Evolutionary conservation across 2,329 filamentous ascomycete genomes (phyloP).

Genomic region (Colletotrichum sp.): DNA sequence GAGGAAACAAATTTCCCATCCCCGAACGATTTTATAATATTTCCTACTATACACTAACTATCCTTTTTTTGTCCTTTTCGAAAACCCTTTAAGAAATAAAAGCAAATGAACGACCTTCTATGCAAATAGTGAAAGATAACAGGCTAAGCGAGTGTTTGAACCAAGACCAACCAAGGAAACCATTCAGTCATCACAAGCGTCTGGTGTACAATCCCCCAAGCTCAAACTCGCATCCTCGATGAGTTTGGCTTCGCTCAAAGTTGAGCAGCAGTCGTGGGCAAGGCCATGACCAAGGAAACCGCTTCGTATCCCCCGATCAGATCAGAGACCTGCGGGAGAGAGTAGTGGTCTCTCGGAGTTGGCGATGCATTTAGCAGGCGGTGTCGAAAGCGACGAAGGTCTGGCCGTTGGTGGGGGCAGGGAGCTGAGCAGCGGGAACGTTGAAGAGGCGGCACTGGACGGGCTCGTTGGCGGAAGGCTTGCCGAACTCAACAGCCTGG

Average conservation of each 20-base stretch:
- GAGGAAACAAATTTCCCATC: background rate
- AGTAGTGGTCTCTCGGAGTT: background rate
- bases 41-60: background rate
- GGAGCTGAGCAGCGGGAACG: slow-evolving; percentile 6
- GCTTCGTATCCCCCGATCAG: background rate
- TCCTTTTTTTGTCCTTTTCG: background rate
- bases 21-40: background rate
- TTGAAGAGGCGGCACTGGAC: slow-evolving; percentile 13
- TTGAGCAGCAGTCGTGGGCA: background rate
- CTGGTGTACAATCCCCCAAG: background rate
- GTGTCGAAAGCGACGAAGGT: slow-evolving; percentile 9
- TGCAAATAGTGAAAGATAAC: background rate
- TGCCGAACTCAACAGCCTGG: slow-evolving; percentile 33
- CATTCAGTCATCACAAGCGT: background rate
- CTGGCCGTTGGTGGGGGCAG: slow-evolving; percentile 6
- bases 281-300: background rate
- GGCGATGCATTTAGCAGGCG: background rate
- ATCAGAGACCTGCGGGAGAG: background rate
- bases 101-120: background rate
- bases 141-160: background rate
- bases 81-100: background rate
- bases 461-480: slow-evolving; percentile 3
- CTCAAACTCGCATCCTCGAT: background rate
- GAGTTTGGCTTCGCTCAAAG: background rate
- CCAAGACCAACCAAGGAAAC: background rate